Conservation (phyloP, 1,139 yeast genomes). For the Hanseniaspora uvarum region DNA sequence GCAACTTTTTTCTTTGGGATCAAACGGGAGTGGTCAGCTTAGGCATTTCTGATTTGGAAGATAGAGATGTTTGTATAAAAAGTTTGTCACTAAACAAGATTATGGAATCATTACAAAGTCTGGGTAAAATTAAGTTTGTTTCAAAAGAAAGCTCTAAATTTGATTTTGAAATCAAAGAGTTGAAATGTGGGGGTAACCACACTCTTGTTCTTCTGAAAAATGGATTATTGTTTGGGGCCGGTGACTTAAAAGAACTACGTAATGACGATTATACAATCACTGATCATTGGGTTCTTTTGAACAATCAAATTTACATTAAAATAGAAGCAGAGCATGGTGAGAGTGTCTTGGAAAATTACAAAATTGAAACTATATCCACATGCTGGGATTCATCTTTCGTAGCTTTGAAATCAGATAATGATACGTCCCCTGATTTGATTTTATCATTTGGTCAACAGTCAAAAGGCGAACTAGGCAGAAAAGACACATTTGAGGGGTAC, state of each 20-base stretch:
- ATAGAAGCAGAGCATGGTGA: constrained; percentile 22
- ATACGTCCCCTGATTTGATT: background rate
- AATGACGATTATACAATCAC: constrained; percentile 1
- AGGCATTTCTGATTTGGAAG: constrained; percentile 53
- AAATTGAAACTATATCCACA: constrained; percentile 1
- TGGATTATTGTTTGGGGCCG: constrained; percentile 50
- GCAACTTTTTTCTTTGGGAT: constrained; percentile 48
- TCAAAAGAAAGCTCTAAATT: too few species aligned
- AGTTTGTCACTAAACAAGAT: background rate
- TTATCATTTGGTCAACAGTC: constrained; percentile 49
- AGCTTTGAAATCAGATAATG: constrained; percentile 33
- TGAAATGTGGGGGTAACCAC: constrained; percentile 79
- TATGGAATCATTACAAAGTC: background rate
- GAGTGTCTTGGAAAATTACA: constrained; percentile 29
- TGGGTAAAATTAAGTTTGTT: too few species aligned
- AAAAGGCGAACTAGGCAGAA: constrained; percentile 70
- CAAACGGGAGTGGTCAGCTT: constrained; percentile 71
- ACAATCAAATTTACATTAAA: constrained; percentile 17
- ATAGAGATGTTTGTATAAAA: constrained; percentile 33
- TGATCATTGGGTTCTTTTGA: constrained; percentile 17
- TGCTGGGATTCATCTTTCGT: constrained; percentile 75
- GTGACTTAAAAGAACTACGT: constrained; percentile 43
- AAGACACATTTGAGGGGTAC: constrained; percentile 24
- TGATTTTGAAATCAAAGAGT: background rate
- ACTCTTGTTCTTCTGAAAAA: constrained; percentile 48